Evolutionary conservation across 306 rosid genomes (phyloP), one percentile per base, ranked within the genome.

Genomic region (Mimosa pudica): DNA sequence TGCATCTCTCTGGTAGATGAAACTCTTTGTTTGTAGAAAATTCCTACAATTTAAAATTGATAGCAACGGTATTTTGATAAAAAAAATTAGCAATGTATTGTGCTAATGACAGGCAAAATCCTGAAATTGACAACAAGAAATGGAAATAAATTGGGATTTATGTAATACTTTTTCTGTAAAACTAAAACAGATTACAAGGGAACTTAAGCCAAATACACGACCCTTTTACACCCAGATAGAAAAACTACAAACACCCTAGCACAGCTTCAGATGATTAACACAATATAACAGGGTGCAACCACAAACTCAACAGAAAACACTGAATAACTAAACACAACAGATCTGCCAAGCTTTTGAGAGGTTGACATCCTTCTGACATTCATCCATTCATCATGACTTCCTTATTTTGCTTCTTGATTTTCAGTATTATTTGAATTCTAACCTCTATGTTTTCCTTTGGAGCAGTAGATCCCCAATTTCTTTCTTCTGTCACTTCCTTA

Each of bases 1-100:
- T 55, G 82, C 83, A 81, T 83, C 91, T 87, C 12, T 18, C 79
- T 66, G 90, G 91, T 66, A 70, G 71, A 55, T 24, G 60, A 66
- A 78, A 14, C 55, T 72, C 32, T 83, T 85, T 71, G 69, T 7
- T 64, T 58, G 12, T 65, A 36, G 66, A 14, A 76, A 70, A 17
- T 36, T 74, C 14, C 42, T 42, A 73, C 78, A 48, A 47, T 77
- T 33, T 54, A 24, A 18, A 16, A n/a, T 71, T 70, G 60, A 72
- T 77, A 49, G 77, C 62, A 73, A 73, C 70, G 12, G 35, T 81
- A 68, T 68, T 68, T 70, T 5, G 1, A 16, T 17, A 14, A 54
- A 52, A 52, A 51, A 54, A 54, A 17, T 51, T 51, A 13, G 18
- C 5, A 51, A 51, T 51, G n/a, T 51, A 51, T 51, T 51, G 5